Evolutionary conservation across 176 grass and related monocot genomes (phyloP).

Genomic region (Ampelocalamus luodianensis): DNA sequence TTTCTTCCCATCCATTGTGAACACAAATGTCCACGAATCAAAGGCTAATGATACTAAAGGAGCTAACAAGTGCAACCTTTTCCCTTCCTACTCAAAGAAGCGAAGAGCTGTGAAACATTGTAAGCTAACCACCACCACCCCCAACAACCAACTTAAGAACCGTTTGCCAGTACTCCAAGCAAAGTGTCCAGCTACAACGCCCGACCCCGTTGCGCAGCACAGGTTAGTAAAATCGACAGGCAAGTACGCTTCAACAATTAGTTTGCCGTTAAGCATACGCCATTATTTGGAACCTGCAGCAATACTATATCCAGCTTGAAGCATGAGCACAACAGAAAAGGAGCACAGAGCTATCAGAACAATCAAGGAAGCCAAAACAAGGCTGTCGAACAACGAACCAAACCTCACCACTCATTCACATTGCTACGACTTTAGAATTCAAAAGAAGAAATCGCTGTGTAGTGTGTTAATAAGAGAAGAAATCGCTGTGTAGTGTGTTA

Average conservation of each 20-base stretch:
- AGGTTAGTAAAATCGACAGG: background rate
- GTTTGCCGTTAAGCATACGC: background rate
- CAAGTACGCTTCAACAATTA: background rate
- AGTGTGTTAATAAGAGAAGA: conserved; percentile 28
- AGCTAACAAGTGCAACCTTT: background rate
- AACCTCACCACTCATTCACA: conserved; percentile 41
- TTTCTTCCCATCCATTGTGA: background rate
- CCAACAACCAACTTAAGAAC: background rate
- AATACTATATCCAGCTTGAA: background rate
- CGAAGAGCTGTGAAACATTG: background rate
- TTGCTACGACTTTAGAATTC: conserved; percentile 25
- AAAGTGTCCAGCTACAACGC: background rate
- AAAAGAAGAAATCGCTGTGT: conserved; percentile 30
- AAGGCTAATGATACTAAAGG: background rate
- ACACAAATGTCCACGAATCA: background rate
- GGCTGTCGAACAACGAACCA: conserved; percentile 30
- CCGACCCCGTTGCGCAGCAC: background rate
- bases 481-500: no score
- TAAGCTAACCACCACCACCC: no score
- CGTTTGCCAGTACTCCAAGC: background rate
- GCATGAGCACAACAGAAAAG: background rate
- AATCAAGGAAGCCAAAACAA: background rate
- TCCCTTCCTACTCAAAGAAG: background rate
- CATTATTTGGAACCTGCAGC: background rate
- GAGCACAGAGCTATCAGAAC: background rate